Evolutionary conservation across 352 stramenopile genomes (phyloP).

Genomic region (Globisporangium paroecandrum): DNA sequence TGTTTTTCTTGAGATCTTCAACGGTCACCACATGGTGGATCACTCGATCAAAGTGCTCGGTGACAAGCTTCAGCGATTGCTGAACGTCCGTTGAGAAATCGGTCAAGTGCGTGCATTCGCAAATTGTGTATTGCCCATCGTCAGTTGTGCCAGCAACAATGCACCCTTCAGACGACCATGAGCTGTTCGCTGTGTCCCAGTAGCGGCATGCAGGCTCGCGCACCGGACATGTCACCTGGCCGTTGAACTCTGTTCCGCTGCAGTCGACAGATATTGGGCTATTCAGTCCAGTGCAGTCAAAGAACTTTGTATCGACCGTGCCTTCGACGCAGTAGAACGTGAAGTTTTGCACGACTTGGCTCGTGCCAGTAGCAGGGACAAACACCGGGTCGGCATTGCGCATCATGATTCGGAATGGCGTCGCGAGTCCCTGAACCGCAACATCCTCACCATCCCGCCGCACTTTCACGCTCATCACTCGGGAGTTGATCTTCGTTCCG

Average conservation of each 20-base stretch:
- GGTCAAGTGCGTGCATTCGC: constrained; percentile 68
- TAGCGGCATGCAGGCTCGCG: constrained; percentile 51
- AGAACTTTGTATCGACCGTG: constrained; percentile 48
- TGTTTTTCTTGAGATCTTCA: constrained; percentile 57
- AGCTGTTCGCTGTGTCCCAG: constrained; percentile 38
- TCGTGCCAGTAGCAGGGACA: constrained; percentile 12
- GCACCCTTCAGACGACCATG: constrained; percentile 64
- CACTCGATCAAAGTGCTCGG: constrained; percentile 58
- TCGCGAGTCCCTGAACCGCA: constrained; percentile 28
- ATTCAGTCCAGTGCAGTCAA: constrained; percentile 46
- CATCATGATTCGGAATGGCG: constrained; percentile 51
- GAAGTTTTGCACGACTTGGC: constrained; percentile 23
- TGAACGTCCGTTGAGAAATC: constrained; percentile 69
- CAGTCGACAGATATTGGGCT: constrained; percentile 37
- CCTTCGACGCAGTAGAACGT: constrained; percentile 45
- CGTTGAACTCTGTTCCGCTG: constrained; percentile 51
- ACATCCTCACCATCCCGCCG: constrained; percentile 32
- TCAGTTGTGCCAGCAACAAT: constrained; percentile 43
- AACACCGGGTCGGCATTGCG: constrained; percentile 39
- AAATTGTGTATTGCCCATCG: constrained; percentile 69
- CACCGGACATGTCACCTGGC: constrained; percentile 47
- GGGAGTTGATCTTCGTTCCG: constrained; percentile 44
- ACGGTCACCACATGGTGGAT: constrained; percentile 50
- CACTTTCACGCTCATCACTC: constrained; percentile 61
- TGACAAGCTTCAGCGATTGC: constrained; percentile 52